Conservation (phyloP, 2,329 filamentous ascomycete genomes). For the Lecanosticta acicola region DNA sequence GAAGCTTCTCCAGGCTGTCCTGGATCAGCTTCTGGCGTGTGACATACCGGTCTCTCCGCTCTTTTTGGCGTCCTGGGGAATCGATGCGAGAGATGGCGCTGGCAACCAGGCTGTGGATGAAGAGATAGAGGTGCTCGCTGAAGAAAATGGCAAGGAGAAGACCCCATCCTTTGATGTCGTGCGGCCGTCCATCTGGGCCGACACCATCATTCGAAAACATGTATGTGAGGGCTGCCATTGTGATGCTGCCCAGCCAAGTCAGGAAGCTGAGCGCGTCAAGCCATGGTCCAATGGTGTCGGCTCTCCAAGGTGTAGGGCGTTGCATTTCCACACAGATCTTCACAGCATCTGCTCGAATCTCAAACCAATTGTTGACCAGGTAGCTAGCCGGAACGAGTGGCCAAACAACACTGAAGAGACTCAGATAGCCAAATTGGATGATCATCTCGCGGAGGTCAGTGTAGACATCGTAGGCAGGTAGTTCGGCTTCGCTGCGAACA, state of each 20-base stretch:
- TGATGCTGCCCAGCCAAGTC: slow-evolving; percentile 89
- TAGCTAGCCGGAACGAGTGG: slow-evolving; percentile 86
- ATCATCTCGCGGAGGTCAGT: slow-evolving; percentile 91
- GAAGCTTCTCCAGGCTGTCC: slow-evolving; percentile 55
- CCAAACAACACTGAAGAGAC: slow-evolving; percentile 90
- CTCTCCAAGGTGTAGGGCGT: slow-evolving; percentile 80
- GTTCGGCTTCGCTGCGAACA: slow-evolving; percentile 74
- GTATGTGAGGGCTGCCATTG: slow-evolving; percentile 80
- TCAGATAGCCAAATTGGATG: slow-evolving; percentile 75
- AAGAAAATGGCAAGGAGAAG: slow-evolving; percentile 77
- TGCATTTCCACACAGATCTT: slow-evolving; percentile 90
- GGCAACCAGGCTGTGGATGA: slow-evolving; percentile 65
- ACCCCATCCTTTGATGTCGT: slow-evolving; percentile 70
- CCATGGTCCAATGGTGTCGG: slow-evolving; percentile 93
- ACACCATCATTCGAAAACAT: slow-evolving; percentile 70
- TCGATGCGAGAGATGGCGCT: slow-evolving; percentile 74
- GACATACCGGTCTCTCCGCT: slow-evolving; percentile 72
- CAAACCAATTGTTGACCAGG: slow-evolving; percentile 92
- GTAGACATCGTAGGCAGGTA: slow-evolving; percentile 83
- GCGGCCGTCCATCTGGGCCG: slow-evolving; percentile 60
- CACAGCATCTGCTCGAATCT: slow-evolving; percentile 85
- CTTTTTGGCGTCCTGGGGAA: slow-evolving; percentile 78
- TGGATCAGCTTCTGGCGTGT: slow-evolving; percentile 75
- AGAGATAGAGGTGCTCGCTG: slow-evolving; percentile 84
- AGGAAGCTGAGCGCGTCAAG: slow-evolving; percentile 78